Base-by-base conservation (phyloP, 805 yeast genomes). In the Tetrapisispora fleetii region DNA sequence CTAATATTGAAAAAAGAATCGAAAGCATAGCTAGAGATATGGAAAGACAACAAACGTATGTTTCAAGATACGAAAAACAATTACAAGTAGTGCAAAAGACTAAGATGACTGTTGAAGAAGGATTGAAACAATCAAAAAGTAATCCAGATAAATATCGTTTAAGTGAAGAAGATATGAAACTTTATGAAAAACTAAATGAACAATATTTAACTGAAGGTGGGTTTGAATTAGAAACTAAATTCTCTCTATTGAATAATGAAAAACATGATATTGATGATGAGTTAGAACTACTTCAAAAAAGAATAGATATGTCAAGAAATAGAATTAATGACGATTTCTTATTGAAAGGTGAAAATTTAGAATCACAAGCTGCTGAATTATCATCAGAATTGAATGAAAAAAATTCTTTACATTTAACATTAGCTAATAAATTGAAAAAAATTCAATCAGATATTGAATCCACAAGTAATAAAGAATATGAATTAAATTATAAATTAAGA, bases 401-500 rank as follows among this genome's bases (percentile, higher is more conserved):
- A 52, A 68, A 73, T 30, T 43, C 62, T 2, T 21, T 45, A 11
- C 59, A 59, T 36, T 48, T 60, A 19, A 54, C 49, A 21, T 48
- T 54, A 21, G 51, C 58, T 3, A 53, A 61, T 1, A 70, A 70
- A 21, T 59, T 77, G 22, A 74, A 74, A 49, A 56, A 58, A 5
- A 37, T 64, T 53, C 60, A 79, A 66, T 50, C 70, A 52, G 50
- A 66, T 50, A 55, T 69, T 61, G 65, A 74, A 63, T 65, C 67
- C 16, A 60, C 66, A 27, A 52, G 59, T 65, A 61, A 65, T 33
- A 72, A 77, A 52, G 91, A 83, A 57, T 69, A 72, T 36, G 81
- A 79, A 49, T 58, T 85, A n/a, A 83, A 81, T 52, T 69, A 80
- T 8, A 77, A 79, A 51, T 68, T 90, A 50, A 76, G 80, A 53